A percentile compares a stretch with the other conserved stretches of the same genome.
Conservation (phyloP, 2,329 filamentous ascomycete species). For the Ilyonectria destructans region DNA sequence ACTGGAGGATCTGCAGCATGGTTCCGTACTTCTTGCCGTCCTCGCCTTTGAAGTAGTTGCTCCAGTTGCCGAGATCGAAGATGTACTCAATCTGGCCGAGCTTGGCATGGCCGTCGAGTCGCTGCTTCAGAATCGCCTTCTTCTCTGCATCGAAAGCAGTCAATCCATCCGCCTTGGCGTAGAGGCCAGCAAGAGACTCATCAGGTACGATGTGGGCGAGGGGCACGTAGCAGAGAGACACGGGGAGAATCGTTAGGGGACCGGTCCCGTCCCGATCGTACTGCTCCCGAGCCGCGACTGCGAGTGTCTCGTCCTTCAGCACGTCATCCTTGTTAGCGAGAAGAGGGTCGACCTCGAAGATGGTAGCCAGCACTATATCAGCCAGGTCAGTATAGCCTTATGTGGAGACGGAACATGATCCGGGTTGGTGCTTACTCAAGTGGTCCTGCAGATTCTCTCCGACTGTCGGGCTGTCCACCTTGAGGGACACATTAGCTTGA, state of each 20-base stretch:
- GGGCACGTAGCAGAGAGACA: slow-evolving; percentile 61
- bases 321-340: slow-evolving; percentile 60
- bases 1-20: slow-evolving; percentile 66
- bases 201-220: slow-evolving; percentile 53
- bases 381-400: slow-evolving; percentile 29
- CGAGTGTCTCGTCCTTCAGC: slow-evolving; percentile 47
- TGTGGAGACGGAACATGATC: not conserved
- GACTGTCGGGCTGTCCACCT: slow-evolving; percentile 62
- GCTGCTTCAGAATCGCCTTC: slow-evolving; percentile 50
- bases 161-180: slow-evolving; percentile 41
- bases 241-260: slow-evolving; percentile 58
- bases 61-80: slow-evolving; percentile 66
- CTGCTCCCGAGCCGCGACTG: slow-evolving; percentile 54
- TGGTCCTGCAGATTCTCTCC: slow-evolving; percentile 68
- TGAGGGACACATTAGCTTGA: slow-evolving; percentile 56
- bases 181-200: slow-evolving; percentile 42
- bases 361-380: slow-evolving; percentile 57
- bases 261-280: slow-evolving; percentile 53
- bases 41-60: slow-evolving; percentile 53
- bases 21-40: slow-evolving; percentile 63
- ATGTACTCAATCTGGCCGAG: slow-evolving; percentile 66
- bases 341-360: slow-evolving; percentile 63
- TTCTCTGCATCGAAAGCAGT: slow-evolving; percentile 45
- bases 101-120: slow-evolving; percentile 51
- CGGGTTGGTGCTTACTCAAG: slow-evolving; percentile 45